Evolutionary conservation across 441 rosid species (phyloP), one percentile per base, ranked within the genome.

Genomic region (Pelargonium citronellum): DNA sequence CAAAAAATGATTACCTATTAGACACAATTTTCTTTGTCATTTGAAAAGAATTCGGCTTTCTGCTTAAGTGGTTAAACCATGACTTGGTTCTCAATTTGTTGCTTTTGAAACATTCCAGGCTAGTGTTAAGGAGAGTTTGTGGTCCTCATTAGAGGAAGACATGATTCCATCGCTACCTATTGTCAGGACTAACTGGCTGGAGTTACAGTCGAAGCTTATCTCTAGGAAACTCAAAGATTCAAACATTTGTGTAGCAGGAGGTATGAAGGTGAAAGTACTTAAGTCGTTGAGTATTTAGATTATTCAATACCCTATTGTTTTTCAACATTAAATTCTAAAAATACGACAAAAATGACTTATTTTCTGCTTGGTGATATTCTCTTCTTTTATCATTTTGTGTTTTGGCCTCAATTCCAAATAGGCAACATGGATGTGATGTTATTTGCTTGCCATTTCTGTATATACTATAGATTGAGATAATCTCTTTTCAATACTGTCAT

Each of bases 211-310:
- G 67, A 88, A 84, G 82, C 83, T 88, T 77, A 74, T 89, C 41
- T 84, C 91, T 5, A 91, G 79, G 77, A 82, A 79, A 39, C 79
- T 81, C 74, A 84, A 76, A 83, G 92, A 90, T 77, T 83, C 96
- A 75, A 92, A 89, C 77, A 78, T 95, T 78, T 95, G 99, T 85
- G 91, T 92, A 75, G 91, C 90, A 79, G 99, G 99, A 89, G 99
- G 99, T 95, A 89, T 81, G 96, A 75, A 83, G 81, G 81, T 84
- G 81, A 79, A 82, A 62, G 66, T 79, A 64, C 74, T 79, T 66
- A 67, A 47, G 30, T 64, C 71, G 44, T 74, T 77, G 22, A 43
- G 55, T 73, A 15, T 64, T 65, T 74, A 27, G 44, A 47, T 20
- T 17, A 69, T 5, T 27, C 27, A 2, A 22, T 65, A 39, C 22